Base-by-base conservation (phyloP, 768 basidiomycete genomes). In the Auriculariales sp. region DNA sequence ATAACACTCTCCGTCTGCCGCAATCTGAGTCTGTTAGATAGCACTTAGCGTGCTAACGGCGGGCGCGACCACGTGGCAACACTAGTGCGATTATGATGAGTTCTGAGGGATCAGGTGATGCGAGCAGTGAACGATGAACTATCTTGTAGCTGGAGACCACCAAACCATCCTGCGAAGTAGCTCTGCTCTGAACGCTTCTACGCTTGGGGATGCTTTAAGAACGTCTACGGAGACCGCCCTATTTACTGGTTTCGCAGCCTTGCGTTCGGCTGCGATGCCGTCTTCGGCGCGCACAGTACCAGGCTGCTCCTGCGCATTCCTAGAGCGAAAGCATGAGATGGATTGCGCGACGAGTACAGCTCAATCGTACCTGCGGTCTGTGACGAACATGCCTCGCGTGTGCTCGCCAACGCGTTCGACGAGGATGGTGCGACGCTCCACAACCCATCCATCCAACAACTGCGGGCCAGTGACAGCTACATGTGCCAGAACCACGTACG, bases 401-500 rank as follows among this genome's bases (percentile, higher is more conserved):
- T 49, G 50, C 34, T 58, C 54, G 46, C 57, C 61, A 14, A 24
- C 46, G 29, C 59, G 59, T 30, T 60, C 61, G 3, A 57, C 49
- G 28, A 55, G 52, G 31, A 63, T 57, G 47, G 45, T 48, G n/a
- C 51, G 47, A 17, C 52, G 49, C n/a, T 46, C 32, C 28, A 36
- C 34, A 15, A 22, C 15, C 51, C 51, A 54, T 11, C 57, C 53
- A 47, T 47, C 46, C 25, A 47, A 22, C 48, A 22, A n/a, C 28
- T 36, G 11, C 47, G 46, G 12, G 3, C 42, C 36, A 46, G 32
- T 35, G 32, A 51, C 45, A 25, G 31, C 24, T 32, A 48, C 52
- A 54, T 36, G 49, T 55, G 25, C 29, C 31, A 69, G 58, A 27
- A 64, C 59, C 49, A 62, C 66, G 60, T 64, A 70, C 2, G 69